These are phyloP conservation scores for Anthracocystis setariae DNA, from an alignment of 1,284 basidiomycete genomes.

Conservation along the genomic window DNA sequence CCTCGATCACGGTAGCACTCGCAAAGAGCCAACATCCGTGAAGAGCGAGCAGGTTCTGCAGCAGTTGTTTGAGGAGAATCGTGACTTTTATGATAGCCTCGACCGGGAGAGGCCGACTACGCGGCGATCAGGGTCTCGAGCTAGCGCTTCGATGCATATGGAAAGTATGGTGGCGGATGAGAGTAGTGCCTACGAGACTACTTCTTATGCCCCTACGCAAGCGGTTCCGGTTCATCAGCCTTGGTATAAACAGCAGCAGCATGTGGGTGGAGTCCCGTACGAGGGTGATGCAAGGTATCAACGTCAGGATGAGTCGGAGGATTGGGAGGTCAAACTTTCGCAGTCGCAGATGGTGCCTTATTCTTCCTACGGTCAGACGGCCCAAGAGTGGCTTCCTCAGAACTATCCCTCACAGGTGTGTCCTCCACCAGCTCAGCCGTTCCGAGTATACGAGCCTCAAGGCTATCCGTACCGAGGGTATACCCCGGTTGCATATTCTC, in stretches of 20 bases:
- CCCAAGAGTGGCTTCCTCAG: too few species aligned
- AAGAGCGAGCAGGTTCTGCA: background rate
- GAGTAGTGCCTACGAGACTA: constrained; percentile 23
- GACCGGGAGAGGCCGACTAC: constrained; percentile 11
- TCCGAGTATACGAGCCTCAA: too few species aligned
- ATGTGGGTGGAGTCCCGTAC: too few species aligned
- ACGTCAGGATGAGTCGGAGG: background rate
- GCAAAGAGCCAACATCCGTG: background rate
- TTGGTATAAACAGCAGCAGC: background rate
- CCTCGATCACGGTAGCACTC: background rate
- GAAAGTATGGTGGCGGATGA: constrained; percentile 27
- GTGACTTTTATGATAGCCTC: constrained; percentile 3
- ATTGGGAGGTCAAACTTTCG: background rate
- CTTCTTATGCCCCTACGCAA: constrained; percentile 12
- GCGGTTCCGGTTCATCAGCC: background rate
- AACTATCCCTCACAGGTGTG: background rate
- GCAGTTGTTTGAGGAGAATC: background rate
- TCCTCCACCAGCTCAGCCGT: background rate
- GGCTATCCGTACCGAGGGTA: background rate
- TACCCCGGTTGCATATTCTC: background rate
- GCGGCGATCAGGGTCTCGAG: background rate
- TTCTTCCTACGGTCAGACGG: too few species aligned
- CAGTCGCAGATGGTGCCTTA: too few species aligned
- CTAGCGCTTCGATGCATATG: constrained; percentile 11
- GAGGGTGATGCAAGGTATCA: background rate